A percentile compares a stretch with the other conserved stretches of the same genome.
Conservation (phyloP, 1,284 basidiomycete species). For the Fomitopsis schrenkii region DNA sequence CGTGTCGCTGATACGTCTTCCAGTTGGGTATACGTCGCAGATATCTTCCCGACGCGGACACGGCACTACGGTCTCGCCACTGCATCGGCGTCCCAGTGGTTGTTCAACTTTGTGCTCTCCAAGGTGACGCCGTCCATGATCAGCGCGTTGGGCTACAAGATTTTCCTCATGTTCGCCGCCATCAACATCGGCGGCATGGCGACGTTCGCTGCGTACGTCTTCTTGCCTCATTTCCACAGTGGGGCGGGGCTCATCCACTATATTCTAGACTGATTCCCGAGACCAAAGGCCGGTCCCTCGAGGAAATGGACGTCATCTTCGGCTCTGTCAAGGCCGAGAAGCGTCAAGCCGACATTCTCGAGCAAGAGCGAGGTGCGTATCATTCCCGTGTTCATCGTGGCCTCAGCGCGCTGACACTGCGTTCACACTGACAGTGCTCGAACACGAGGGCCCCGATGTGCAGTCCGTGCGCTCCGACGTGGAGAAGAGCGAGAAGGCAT, state of each 20-base stretch:
- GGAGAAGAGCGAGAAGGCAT: conserved; percentile 18
- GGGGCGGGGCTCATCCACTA: too few relatives aligned
- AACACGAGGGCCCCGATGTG: conserved; percentile 18
- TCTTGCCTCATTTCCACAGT: background rate
- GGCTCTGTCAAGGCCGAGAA: conserved; percentile 58
- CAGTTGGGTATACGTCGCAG: conserved; percentile 69
- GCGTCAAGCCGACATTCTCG: conserved; percentile 51
- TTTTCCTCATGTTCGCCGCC: conserved; percentile 67
- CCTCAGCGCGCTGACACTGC: background rate
- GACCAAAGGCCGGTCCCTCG: conserved; percentile 70
- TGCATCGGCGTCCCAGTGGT: conserved; percentile 73
- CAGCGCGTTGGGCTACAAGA: conserved; percentile 56
- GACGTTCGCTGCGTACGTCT: conserved; percentile 27
- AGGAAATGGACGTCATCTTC: conserved; percentile 82
- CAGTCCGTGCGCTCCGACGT: conserved; percentile 17
- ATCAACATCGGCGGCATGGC: conserved; percentile 46
- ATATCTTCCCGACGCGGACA: conserved; percentile 82
- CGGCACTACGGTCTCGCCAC: conserved; percentile 73
- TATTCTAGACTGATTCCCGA: conserved; percentile 58
- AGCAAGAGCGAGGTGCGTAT: conserved; percentile 36
- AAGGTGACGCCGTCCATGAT: conserved; percentile 69
- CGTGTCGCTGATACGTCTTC: conserved; percentile 29
- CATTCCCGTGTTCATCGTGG: background rate
- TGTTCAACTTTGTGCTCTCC: conserved; percentile 78
- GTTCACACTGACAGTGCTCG: conserved; percentile 11